Conservation (phyloP, 2,329 filamentous ascomycete genomes). For the Leptographium procerum region DNA sequence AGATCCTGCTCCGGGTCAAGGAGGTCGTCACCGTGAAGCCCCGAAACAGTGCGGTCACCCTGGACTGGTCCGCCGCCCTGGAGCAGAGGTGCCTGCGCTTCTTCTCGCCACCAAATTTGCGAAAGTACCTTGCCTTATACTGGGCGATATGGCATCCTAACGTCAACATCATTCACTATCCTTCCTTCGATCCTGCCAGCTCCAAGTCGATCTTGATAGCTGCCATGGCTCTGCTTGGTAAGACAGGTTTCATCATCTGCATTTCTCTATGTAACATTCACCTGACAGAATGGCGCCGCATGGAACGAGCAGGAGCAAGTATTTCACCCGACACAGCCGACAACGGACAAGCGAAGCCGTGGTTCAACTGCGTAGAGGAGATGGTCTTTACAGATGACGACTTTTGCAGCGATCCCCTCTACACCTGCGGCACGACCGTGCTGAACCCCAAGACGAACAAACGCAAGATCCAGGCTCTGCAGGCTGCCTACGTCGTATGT, state of each 20-base stretch:
- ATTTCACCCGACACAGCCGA: background rate
- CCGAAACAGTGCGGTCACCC: slow-evolving; percentile 3
- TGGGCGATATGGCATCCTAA: slow-evolving; percentile 6
- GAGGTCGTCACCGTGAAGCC: slow-evolving; percentile 2
- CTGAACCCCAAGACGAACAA: background rate
- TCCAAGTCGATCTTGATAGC: slow-evolving; percentile 1
- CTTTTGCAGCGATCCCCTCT: slow-evolving; percentile 1
- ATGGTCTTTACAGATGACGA: slow-evolving; percentile 3
- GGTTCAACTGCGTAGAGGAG: slow-evolving; percentile 7
- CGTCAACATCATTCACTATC: slow-evolving; percentile 3
- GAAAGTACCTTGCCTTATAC: slow-evolving; percentile 1
- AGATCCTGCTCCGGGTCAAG: slow-evolving; percentile 1
- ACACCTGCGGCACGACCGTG: background rate
- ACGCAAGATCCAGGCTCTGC: slow-evolving; percentile 3
- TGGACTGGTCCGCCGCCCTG: slow-evolving; percentile 1
- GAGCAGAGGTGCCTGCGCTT: slow-evolving; percentile 3
- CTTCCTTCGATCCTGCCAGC: background rate
- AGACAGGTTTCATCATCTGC: background rate
- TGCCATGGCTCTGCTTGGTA: slow-evolving; percentile 1
- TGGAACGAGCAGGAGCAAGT: background rate
- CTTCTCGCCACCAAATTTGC: slow-evolving; percentile 4
- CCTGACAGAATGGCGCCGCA: background rate
- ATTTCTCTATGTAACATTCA: background rate
- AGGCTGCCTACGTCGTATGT: slow-evolving; percentile 3
- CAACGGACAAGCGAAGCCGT: background rate